These are phyloP conservation scores for Beta macrorhiza DNA, from an alignment of 179 eudicot genomes.

Conservation along the genomic window DNA sequence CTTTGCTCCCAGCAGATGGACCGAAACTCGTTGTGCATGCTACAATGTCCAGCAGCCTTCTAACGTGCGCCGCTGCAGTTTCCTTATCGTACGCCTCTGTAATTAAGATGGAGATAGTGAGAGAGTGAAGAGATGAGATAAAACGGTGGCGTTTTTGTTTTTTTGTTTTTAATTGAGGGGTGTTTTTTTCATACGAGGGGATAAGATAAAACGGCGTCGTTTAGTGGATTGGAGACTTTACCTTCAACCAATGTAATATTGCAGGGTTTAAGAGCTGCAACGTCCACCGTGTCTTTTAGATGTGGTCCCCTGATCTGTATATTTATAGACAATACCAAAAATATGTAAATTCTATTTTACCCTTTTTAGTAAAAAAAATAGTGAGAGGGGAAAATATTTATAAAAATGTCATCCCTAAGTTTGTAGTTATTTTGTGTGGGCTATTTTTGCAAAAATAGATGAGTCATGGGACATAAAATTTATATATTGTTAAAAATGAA, in stretches of 20 bases:
- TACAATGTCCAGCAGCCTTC: slow-evolving; percentile 83
- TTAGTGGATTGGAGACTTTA: slow-evolving; percentile 17
- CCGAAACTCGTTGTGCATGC: slow-evolving; percentile 94
- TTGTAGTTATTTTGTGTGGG: background rate
- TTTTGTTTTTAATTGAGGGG: too few relatives aligned
- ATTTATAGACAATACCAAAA: slow-evolving; percentile 13
- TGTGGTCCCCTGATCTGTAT: slow-evolving; percentile 83
- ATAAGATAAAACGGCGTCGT: slow-evolving; percentile 42
- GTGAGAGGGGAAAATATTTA: background rate
- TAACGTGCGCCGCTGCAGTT: slow-evolving; percentile 78
- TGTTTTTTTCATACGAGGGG: slow-evolving; percentile 9
- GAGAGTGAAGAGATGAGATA: background rate
- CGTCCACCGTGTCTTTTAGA: slow-evolving; percentile 83
- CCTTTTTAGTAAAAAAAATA: slow-evolving; percentile 11
- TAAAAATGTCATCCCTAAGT: slow-evolving; percentile 14
- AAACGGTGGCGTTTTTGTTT: slow-evolving; percentile 13
- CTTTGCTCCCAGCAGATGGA: slow-evolving; percentile 49
- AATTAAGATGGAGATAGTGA: background rate
- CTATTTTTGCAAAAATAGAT: background rate
- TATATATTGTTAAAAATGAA: background rate
- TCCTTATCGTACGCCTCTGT: slow-evolving; percentile 86
- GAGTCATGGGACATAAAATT: background rate
- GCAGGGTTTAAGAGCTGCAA: slow-evolving; percentile 89
- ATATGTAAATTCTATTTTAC: slow-evolving; percentile 9
- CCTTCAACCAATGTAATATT: slow-evolving; percentile 77